Conservation (phyloP, 75 land plant genomes). For the Pseudotsuga menziesii region DNA sequence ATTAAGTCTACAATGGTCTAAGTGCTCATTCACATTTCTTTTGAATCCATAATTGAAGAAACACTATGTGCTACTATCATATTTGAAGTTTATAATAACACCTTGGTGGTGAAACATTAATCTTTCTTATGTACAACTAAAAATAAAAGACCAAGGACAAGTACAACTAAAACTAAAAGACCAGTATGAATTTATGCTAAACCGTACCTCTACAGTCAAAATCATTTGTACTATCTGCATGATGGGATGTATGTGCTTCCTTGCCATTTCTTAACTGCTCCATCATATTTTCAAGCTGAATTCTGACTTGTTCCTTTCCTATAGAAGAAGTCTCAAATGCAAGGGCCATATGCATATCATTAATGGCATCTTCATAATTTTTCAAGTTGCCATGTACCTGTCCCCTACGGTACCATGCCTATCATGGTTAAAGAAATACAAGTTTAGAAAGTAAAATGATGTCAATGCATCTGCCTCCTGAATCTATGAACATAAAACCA, state of each 20-base stretch:
- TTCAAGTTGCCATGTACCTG: slow-evolving; percentile 41
- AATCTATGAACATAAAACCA: not conserved
- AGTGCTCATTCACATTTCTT: not conserved
- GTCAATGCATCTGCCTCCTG: not conserved
- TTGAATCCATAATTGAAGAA: not conserved
- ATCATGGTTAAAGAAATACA: not conserved
- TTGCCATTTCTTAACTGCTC: not conserved
- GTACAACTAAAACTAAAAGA: not conserved
- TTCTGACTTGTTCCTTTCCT: slow-evolving; percentile 51
- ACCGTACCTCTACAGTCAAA: not conserved
- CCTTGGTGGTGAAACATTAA: not conserved
- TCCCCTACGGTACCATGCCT: slow-evolving; percentile 92
- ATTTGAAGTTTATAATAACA: not conserved
- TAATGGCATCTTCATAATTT: slow-evolving; percentile 37
- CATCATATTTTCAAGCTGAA: slow-evolving; percentile 25
- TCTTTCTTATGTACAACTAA: not conserved
- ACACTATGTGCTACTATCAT: not conserved
- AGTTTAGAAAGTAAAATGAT: not conserved
- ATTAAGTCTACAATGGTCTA: not conserved
- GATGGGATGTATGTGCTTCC: not conserved
- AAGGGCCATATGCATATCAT: slow-evolving; percentile 49
- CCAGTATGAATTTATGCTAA: not conserved
- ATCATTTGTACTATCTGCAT: not conserved
- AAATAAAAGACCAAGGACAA: not conserved
- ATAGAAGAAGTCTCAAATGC: slow-evolving; percentile 31